Conservation (phyloP, 2,329 filamentous ascomycete species). For the Trichoderma lentiforme region DNA sequence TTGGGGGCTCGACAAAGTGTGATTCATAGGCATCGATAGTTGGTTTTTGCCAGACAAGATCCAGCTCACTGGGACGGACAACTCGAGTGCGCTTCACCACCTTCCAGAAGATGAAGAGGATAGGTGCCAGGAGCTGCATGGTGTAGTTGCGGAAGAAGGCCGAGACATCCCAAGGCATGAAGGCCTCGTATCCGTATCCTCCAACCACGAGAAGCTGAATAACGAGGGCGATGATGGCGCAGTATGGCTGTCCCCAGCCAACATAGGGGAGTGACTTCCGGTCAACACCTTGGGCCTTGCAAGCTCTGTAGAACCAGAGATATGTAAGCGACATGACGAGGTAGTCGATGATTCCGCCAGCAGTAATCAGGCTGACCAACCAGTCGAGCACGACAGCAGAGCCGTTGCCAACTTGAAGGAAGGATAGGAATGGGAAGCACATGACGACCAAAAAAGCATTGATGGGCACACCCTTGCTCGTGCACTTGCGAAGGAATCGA, state of each 20-base stretch:
- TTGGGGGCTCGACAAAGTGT: conserved; percentile 45
- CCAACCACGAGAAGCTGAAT: conserved; percentile 44
- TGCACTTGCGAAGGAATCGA: conserved; percentile 55
- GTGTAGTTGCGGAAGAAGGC: conserved; percentile 54
- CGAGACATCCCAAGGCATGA: conserved; percentile 46
- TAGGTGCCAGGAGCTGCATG: conserved; percentile 52
- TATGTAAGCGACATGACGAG: conserved; percentile 50
- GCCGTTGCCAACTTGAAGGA: conserved; percentile 48
- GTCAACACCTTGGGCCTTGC: conserved; percentile 50
- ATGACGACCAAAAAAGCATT: conserved; percentile 54
- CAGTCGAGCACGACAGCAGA: conserved; percentile 51
- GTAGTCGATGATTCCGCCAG: conserved; percentile 60
- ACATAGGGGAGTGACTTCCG: conserved; percentile 55
- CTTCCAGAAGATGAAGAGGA: conserved; percentile 61
- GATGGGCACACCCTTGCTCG: conserved; percentile 58
- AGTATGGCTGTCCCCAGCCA: conserved; percentile 58
- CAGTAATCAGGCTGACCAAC: conserved; percentile 56
- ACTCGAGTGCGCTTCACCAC: conserved; percentile 56
- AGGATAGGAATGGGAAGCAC: conserved; percentile 51
- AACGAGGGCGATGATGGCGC: conserved; percentile 44
- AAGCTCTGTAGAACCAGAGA: conserved; percentile 49
- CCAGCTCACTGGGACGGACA: conserved; percentile 51
- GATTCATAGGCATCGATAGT: conserved; percentile 56
- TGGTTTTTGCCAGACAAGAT: conserved; percentile 60
- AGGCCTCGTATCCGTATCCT: conserved; percentile 55